These are phyloP conservation scores for Amylostereum chailletii DNA, from an alignment of 1,284 basidiomycete genomes.

Conservation along the genomic window DNA sequence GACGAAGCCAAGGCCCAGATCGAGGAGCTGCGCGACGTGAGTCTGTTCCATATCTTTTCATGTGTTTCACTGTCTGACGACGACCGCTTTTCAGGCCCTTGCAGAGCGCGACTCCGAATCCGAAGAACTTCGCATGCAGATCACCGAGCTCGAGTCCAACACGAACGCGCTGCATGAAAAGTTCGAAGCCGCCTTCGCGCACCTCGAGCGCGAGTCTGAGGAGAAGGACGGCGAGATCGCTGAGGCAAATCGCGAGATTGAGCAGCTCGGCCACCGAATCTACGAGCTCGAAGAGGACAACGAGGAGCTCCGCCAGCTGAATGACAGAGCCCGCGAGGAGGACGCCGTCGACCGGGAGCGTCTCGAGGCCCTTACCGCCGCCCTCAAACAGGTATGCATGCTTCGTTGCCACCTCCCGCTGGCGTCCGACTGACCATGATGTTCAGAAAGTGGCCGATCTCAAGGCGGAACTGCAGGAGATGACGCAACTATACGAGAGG, in stretches of 20 bases:
- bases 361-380: slow-evolving; percentile 60
- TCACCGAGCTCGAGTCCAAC: slow-evolving; percentile 65
- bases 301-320: slow-evolving; percentile 43
- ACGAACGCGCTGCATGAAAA: slow-evolving; percentile 63
- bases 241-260: slow-evolving; percentile 63
- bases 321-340: slow-evolving; percentile 46
- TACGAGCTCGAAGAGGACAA: slow-evolving; percentile 51
- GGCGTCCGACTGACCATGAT: background rate
- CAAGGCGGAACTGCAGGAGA: slow-evolving; percentile 56
- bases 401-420: slow-evolving; percentile 2
- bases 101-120: slow-evolving; percentile 69
- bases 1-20: slow-evolving; percentile 63
- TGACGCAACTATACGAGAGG: slow-evolving; percentile 51
- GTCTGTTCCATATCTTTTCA: slow-evolving; percentile 15
- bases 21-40: slow-evolving; percentile 69
- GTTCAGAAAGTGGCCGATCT: slow-evolving; percentile 54
- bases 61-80: slow-evolving; percentile 2
- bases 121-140: slow-evolving; percentile 62
- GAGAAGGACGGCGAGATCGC: slow-evolving; percentile 65
- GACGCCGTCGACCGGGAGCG: slow-evolving; percentile 65
- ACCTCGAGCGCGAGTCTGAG: slow-evolving; percentile 65
- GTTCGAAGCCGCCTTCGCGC: slow-evolving; percentile 63
- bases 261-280: slow-evolving; percentile 61
- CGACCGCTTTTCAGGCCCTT: slow-evolving; percentile 38
- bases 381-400: slow-evolving; percentile 67